Evolutionary conservation across 176 grass and related monocot genomes (phyloP), one percentile per base, ranked within the genome.

Genomic region (Rhynchospora breviuscula): DNA sequence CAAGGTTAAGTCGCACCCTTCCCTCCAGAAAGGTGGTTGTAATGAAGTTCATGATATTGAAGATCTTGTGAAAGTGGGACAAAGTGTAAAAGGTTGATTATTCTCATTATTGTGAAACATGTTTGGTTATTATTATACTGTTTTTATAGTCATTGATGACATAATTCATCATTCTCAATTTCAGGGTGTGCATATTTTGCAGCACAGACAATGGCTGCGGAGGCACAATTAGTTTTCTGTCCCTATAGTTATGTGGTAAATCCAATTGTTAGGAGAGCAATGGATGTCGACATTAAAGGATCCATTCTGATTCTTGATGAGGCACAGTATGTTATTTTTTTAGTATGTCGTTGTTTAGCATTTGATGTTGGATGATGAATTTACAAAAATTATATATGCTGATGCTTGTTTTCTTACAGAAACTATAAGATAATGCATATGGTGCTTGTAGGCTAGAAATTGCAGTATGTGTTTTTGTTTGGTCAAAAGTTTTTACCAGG

Each of bases 11-110:
- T 72, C 67, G 63, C 95, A 98, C 81, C 92, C 92, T 85, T 94
- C 92, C 65, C 88, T 98, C 89, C 95, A 94, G 81, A 94, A 79
- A 63, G 95, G 95, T 82, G 95, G 95, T 21, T 93, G 71, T 87
- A 89, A 94, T 85, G 92, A 98, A 89, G 89, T 94, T 90, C 95
- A 98, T 61, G 95, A 98, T 83, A 98, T 98, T 79, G 95, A 98
- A 90, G 95, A 98, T 87, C 95, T 98, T 22, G 86, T 98, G 25
- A 93, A 77, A 84, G 78, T 98, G 51, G 95, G 95, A 10, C 81
- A 7, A 15, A 89, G 86, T 78, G 79, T 93, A 9, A 93, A 98
- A 79, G 95, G 95, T 98, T 46, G 56, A 72, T 79, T 88, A 58
- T 87, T 89, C 54, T 68, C 35, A 87, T 81, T 86, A 40, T 15